Evolutionary conservation across 176 grass and related monocot species (phyloP).

Genomic region (Carex myosuroides): DNA sequence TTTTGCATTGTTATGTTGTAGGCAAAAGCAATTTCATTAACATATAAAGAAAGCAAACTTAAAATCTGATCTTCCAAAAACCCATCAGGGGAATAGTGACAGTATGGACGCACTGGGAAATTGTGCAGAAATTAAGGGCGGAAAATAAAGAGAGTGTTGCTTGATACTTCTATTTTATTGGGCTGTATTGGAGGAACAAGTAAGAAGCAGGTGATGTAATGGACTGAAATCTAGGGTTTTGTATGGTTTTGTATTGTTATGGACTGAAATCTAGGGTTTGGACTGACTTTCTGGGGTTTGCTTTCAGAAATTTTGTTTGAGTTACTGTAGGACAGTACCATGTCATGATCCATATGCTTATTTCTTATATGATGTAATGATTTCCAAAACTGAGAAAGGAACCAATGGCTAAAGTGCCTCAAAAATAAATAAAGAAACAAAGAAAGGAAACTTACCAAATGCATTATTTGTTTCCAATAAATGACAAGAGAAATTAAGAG

Average conservation of each 20-base stretch:
- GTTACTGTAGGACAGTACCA: neutral
- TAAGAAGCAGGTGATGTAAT: neutral
- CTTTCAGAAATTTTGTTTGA: neutral
- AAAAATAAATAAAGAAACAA: neutral
- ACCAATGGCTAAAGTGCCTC: neutral
- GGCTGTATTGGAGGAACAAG: no score
- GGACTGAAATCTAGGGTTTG: neutral
- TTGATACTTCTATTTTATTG: no score
- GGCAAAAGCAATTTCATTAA: neutral
- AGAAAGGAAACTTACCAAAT: constrained; percentile 46
- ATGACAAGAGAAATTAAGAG: constrained; percentile 57
- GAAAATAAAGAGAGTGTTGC: no score
- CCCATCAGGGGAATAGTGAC: neutral
- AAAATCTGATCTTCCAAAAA: neutral
- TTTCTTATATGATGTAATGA: neutral
- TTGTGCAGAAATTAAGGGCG: neutral
- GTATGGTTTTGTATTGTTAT: neutral
- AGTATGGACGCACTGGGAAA: neutral
- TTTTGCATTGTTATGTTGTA: neutral
- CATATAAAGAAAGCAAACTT: neutral
- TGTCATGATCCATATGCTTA: neutral
- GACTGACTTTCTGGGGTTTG: neutral
- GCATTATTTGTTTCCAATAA: constrained; percentile 64
- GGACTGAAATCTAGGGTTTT: neutral
- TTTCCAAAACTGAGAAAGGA: neutral